These are phyloP conservation scores for Skeletonema menzelii DNA, from an alignment of 108 stramenopile species.

Conservation along the genomic window DNA sequence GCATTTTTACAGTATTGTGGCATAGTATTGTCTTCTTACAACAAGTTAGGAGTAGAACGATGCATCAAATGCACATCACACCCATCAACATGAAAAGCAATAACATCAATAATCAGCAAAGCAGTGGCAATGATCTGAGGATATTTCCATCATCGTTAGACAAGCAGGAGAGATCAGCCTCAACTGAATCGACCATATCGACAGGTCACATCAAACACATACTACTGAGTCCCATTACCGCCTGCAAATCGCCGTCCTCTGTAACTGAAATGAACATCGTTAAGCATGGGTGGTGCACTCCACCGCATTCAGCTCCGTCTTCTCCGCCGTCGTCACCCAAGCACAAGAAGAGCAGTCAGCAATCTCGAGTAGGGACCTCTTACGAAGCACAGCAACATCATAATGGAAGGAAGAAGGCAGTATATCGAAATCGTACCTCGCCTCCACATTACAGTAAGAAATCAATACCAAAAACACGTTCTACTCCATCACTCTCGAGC, in stretches of 20 bases:
- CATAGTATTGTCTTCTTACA: too few species aligned
- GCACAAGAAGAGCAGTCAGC: not conserved
- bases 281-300: not conserved
- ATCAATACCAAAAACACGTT: not conserved
- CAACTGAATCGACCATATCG: not conserved
- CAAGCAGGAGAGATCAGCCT: not conserved
- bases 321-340: too few species aligned
- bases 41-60: too few species aligned
- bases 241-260: not conserved
- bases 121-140: not conserved
- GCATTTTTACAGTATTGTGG: too few species aligned
- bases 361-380: not conserved
- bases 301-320: not conserved
- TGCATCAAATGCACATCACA: not conserved
- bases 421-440: not conserved
- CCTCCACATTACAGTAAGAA: not conserved
- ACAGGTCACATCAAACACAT: not conserved
- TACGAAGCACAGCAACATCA: not conserved
- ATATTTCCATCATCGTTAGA: not conserved
- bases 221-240: not conserved
- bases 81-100: not conserved
- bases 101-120: not conserved
- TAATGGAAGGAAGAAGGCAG: not conserved
- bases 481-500: not conserved
- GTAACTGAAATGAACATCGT: not conserved